phyloP scores from a whole-genome alignment of 345 rosid species.

The Populus alba region DNA sequence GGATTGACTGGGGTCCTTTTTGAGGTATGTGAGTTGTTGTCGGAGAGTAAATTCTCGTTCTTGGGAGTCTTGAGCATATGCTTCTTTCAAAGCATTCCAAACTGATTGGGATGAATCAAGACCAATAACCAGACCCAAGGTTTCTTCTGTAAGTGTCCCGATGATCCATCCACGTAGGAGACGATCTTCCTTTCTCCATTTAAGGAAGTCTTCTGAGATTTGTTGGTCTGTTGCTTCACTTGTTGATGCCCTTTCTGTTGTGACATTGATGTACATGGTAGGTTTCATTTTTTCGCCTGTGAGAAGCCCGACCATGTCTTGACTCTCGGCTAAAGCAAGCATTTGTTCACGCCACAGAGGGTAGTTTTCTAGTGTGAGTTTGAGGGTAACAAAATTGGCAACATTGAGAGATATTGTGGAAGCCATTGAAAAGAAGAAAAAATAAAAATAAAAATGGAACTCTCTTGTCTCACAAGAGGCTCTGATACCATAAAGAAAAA shows the following conservation, averaged over 20 bases:
- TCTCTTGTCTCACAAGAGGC: neutral
- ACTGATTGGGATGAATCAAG: neutral
- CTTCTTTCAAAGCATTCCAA: neutral
- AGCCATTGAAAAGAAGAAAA: neutral
- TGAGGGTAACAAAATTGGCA: slow-evolving; percentile 5
- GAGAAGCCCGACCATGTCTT: neutral
- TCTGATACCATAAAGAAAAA: neutral
- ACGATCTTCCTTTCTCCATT: neutral
- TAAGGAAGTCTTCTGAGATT: neutral
- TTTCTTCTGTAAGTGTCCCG: neutral
- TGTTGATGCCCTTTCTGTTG: neutral
- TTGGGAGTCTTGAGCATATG: neutral
- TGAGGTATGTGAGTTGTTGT: neutral
- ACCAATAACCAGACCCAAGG: neutral
- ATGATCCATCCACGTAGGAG: slow-evolving; percentile 4
- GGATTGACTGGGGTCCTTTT: neutral
- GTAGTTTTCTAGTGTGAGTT: neutral
- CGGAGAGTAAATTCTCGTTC: neutral
- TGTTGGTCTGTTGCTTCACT: too few relatives aligned
- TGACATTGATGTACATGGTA: neutral
- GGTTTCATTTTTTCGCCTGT: neutral
- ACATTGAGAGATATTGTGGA: neutral
- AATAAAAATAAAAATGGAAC: neutral
- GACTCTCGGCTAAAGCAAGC: neutral
- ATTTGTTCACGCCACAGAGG: neutral